A percentile compares a stretch with the other conserved stretches of the same genome.
Evolutionary conservation across 75 land plant species (phyloP).

Genomic region (Gnetum montanum): DNA sequence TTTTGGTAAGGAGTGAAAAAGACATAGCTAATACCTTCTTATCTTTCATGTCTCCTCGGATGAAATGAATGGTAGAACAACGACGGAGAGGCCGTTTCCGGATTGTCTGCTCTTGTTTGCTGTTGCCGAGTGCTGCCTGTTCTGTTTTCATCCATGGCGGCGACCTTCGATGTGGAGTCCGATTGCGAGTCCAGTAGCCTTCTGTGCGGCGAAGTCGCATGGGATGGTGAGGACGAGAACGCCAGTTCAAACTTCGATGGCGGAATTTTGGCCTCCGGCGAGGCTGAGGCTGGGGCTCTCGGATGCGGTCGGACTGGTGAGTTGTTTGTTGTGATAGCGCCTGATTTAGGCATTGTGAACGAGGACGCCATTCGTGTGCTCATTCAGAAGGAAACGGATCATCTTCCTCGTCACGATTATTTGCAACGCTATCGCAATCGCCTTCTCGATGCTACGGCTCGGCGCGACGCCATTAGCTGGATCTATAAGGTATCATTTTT

Average conservation of each 20-base stretch:
- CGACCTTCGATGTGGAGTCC: conserved; percentile 1
- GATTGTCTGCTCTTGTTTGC: background rate
- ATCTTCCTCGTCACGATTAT: conserved; percentile 53
- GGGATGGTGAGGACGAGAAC: conserved; percentile 9
- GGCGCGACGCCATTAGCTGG: conserved; percentile 65
- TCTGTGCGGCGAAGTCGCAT: conserved; percentile 1
- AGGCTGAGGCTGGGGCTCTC: no score
- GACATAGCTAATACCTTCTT: no score
- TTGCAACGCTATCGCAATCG: conserved; percentile 28
- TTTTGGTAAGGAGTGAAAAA: background rate
- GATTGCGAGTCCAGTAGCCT: no score
- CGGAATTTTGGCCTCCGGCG: no score
- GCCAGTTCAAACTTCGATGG: background rate
- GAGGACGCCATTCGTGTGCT: conserved; percentile 23
- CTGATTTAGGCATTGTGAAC: conserved; percentile 6
- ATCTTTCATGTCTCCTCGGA: no score
- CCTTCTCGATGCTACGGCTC: conserved; percentile 35
- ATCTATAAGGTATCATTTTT: conserved; percentile 70
- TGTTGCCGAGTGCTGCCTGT: background rate
- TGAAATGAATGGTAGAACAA: no score
- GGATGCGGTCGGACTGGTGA: background rate
- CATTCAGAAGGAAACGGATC: conserved; percentile 44
- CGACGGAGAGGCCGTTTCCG: no score
- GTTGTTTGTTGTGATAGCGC: background rate
- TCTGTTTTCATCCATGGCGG: background rate